Base-by-base conservation (phyloP, 2,329 filamentous ascomycete species). In the Xylariaceae sp. region DNA sequence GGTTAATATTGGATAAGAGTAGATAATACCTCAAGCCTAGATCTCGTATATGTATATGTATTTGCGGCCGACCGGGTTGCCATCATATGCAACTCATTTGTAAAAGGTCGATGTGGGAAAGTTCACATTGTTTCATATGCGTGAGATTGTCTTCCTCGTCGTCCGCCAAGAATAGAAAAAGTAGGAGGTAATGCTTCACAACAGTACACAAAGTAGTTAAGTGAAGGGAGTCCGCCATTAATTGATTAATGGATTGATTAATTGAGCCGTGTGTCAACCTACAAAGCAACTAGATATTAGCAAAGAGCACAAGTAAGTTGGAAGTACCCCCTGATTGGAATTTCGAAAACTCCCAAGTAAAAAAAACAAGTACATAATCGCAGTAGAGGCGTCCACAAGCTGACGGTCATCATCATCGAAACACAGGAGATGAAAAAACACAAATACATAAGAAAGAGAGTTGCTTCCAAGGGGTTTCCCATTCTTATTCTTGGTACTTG, bases 111-210 rank as follows among this genome's bases (percentile, higher is more conserved):
- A 41, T 50, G 32, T 40, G 42, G 27, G 30, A 32, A 51, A 45
- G 39, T 27, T 45, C 44, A 37, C 35, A 32, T 26, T 3, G 30
- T 48, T 37, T 6, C 11, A 32, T 27, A n/a, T 42, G 37, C 12
- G 31, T 35, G 19, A 30, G 48, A 4, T 44, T 40, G 31, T 31
- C 7, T 37, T 46, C 19, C 49, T 39, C 40, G 31, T 31, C 9
- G 42, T 48, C 9, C 51, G 43, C 50, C 53, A 55, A 58, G 57
- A 57, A 31, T 26, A 9, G 37, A 54, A 29, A 19, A 47, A 27
- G 43, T 53, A 48, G 47, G 47, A 58, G 49, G 50, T 50, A 19
- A 19, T 19, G 19, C 19, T 19, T 19, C 19, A 19, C 19, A 19
- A 19, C 19, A 19, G 19, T 19, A 19, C 19, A 19, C 19, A 0